Evolutionary conservation across 225 moss, liverwort and hornwort species (phyloP).

Genomic region (Marchantia polymorpha): DNA sequence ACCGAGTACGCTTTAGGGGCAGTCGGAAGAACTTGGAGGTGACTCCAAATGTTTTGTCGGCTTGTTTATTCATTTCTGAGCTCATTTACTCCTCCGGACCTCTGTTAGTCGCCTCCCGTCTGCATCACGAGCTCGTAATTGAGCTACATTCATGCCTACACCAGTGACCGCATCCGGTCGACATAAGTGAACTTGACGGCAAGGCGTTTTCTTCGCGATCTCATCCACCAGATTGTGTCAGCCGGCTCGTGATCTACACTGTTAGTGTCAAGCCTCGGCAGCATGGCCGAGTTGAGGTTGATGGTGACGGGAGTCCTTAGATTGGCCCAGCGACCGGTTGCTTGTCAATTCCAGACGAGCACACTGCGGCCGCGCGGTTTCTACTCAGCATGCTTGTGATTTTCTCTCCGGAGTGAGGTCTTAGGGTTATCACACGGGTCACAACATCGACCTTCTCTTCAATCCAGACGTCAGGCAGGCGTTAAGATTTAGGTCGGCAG

Average conservation of each 20-base stretch:
- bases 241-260: background rate
- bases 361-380: background rate
- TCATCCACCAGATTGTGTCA: background rate
- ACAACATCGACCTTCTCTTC: background rate
- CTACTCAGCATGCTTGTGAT: background rate
- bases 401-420: background rate
- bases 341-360: background rate
- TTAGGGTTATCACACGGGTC: constrained; percentile 7
- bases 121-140: background rate
- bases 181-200: background rate
- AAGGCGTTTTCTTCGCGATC: background rate
- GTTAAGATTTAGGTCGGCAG: background rate
- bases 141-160: background rate
- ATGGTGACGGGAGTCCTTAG: background rate
- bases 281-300: background rate
- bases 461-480: background rate
- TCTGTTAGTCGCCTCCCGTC: background rate
- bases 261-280: background rate
- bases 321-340: background rate
- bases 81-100: background rate
- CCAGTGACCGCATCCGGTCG: background rate
- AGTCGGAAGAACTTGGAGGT: constrained; percentile 1
- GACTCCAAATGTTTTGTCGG: background rate
- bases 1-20: constrained; percentile 5
- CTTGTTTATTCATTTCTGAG: background rate